Conservation (phyloP, 768 basidiomycete genomes). For the Phaeolepiota aurea region DNA sequence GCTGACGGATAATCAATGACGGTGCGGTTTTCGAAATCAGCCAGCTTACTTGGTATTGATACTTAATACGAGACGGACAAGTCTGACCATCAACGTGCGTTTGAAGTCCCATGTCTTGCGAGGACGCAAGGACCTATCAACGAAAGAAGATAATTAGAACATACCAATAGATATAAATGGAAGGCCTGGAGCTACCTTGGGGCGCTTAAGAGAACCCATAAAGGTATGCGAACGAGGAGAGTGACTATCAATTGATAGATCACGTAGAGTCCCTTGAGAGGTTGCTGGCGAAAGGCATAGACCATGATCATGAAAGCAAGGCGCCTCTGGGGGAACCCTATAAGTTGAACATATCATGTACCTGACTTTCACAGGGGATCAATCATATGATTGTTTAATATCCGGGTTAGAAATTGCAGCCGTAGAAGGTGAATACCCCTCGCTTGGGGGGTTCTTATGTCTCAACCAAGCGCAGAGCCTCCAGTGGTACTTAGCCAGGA, state of each 20-base stretch:
- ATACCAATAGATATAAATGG: not conserved
- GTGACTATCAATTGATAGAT: conserved; percentile 30
- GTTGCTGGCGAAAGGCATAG: conserved; percentile 30
- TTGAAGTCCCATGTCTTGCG: conserved; percentile 36
- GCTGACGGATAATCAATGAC: conserved; percentile 13
- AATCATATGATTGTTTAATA: no score
- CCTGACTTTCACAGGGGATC: no score
- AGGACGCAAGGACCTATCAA: conserved; percentile 31
- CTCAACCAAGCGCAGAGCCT: no score
- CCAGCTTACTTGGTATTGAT: conserved; percentile 18
- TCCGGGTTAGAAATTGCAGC: no score
- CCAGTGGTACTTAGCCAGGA: no score
- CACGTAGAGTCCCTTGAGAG: conserved; percentile 41
- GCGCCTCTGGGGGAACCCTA: not conserved
- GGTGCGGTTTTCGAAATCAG: not conserved
- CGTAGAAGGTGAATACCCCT: no score
- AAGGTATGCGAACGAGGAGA: conserved; percentile 35
- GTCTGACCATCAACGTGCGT: conserved; percentile 26
- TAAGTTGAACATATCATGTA: no score
- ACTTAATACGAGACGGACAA: conserved; percentile 20
- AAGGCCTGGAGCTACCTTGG: conserved; percentile 20
- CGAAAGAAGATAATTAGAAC: not conserved
- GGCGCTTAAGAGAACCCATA: conserved; percentile 34
- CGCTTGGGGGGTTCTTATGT: no score
- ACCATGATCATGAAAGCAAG: conserved; percentile 13